Evolutionary conservation across 129 eudicot genomes (phyloP).

Genomic region (Saussurea involucrata): DNA sequence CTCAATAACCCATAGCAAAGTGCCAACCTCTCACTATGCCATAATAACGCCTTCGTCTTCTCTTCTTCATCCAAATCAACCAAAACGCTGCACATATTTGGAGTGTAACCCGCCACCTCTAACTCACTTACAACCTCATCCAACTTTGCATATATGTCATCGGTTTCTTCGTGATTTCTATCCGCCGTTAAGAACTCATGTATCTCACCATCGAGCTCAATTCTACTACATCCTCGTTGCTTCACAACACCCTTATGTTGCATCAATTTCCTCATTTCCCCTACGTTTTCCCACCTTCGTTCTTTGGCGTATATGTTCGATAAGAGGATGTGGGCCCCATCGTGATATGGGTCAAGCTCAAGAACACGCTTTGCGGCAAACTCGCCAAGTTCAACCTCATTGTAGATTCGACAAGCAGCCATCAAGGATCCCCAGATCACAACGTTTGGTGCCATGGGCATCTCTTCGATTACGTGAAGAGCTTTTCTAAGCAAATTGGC

Average conservation of each 20-base stretch:
- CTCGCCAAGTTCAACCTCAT: conserved; percentile 72
- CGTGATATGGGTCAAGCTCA: conserved; percentile 68
- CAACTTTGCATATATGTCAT: conserved; percentile 61
- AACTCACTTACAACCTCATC: conserved; percentile 52
- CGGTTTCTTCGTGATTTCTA: conserved; percentile 32
- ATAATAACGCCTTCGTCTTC: conserved; percentile 47
- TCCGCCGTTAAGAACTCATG: conserved; percentile 65
- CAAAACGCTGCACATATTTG: conserved; percentile 50
- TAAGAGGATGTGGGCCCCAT: conserved; percentile 64
- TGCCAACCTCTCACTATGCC: conserved; percentile 78
- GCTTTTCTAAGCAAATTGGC: conserved; percentile 68
- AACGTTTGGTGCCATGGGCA: conserved; percentile 74
- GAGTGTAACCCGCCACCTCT: conserved; percentile 52
- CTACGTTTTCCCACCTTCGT: conserved; percentile 56
- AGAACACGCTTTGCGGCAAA: conserved; percentile 76
- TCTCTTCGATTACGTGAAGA: conserved; percentile 49
- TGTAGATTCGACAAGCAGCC: conserved; percentile 62
- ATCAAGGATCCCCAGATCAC: conserved; percentile 77
- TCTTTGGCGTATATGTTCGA: conserved; percentile 72
- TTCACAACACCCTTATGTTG: conserved; percentile 51
- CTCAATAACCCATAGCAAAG: conserved; percentile 50
- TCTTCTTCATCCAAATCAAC: conserved; percentile 67
- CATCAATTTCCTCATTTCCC: conserved; percentile 53
- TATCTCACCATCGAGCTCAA: conserved; percentile 50
- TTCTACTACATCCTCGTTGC: conserved; percentile 66